A percentile compares a stretch with the other conserved stretches of the same genome.
These are phyloP conservation scores for Nepenthes gracilis DNA, from an alignment of 148 eudicot species.

Conservation along the genomic window DNA sequence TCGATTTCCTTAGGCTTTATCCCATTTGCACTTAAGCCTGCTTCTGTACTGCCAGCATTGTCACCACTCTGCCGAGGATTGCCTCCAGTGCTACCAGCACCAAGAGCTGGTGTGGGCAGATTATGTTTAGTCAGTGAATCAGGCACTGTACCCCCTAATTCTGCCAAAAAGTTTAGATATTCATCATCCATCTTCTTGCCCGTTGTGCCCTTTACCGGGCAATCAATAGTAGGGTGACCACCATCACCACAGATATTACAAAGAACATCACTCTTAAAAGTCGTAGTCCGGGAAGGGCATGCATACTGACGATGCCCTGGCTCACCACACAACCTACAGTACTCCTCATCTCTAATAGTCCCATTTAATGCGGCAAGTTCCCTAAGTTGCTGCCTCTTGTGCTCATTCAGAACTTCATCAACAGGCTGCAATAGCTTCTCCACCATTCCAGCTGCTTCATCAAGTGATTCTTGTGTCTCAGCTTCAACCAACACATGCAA, in stretches of 20 bases:
- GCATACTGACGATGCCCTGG: conserved; percentile 78
- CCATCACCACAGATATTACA: conserved; percentile 91
- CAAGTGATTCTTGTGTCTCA: conserved; percentile 68
- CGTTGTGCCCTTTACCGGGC: conserved; percentile 73
- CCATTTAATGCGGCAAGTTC: conserved; percentile 90
- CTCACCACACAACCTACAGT: conserved; percentile 82
- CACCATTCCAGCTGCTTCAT: conserved; percentile 89
- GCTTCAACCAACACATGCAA: conserved; percentile 93
- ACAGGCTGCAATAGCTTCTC: conserved; percentile 86
- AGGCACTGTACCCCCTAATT: conserved; percentile 73
- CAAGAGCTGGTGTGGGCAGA: conserved; percentile 26
- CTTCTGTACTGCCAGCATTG: conserved; percentile 18
- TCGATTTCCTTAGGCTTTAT: conserved; percentile 59
- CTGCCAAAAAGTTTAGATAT: conserved; percentile 76
- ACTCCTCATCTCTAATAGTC: conserved; percentile 79
- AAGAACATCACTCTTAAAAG: conserved; percentile 78
- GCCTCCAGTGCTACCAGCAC: conserved; percentile 32
- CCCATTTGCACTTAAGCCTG: conserved; percentile 36
- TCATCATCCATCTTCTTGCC: conserved; percentile 96
- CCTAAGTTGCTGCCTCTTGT: conserved; percentile 79
- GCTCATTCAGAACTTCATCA: conserved; percentile 78
- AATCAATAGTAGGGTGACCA: conserved; percentile 84
- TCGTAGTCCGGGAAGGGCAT: conserved; percentile 56
- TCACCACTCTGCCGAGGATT: conserved; percentile 46
- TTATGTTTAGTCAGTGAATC: conserved; percentile 37